Percentiles rank a stretch among this genome's conserved stretches.
These are phyloP conservation scores for Plantago major DNA, from an alignment of 257 asterid genomes.

Conservation along the genomic window DNA sequence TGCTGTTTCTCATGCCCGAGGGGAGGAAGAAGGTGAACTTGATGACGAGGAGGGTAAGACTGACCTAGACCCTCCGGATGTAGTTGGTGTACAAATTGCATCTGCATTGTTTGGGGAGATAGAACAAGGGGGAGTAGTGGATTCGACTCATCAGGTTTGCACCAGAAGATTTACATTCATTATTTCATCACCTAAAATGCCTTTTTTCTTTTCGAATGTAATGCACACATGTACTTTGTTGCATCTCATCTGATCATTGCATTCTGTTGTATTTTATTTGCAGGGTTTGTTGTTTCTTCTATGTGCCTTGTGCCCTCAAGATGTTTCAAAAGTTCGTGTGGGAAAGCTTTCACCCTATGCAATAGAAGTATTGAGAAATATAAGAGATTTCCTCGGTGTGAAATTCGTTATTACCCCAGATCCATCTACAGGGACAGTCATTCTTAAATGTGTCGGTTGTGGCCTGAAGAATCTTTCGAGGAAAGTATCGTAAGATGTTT, in stretches of 20 bases:
- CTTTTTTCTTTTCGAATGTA: not conserved
- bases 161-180: not conserved
- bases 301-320: conserved; percentile 82
- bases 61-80: conserved; percentile 62
- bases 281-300: conserved; percentile 90
- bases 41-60: conserved; percentile 47
- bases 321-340: conserved; percentile 83
- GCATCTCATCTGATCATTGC: not conserved
- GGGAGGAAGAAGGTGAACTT: conserved; percentile 29
- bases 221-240: not conserved
- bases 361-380: conserved; percentile 62
- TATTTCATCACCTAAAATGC: not conserved
- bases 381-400: conserved; percentile 68
- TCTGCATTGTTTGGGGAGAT: conserved; percentile 57
- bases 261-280: conserved; percentile 7
- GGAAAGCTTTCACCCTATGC: conserved; percentile 83
- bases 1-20: conserved; percentile 45
- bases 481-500: conserved; percentile 47
- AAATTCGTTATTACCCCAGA: conserved; percentile 74
- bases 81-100: conserved; percentile 65
- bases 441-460: conserved; percentile 79
- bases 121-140: conserved; percentile 93
- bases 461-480: conserved; percentile 83
- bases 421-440: conserved; percentile 66
- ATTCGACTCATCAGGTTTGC: conserved; percentile 91